These are phyloP conservation scores for Pseudozyma sp. DNA, from an alignment of 1,284 basidiomycete species.

Conservation along the genomic window DNA sequence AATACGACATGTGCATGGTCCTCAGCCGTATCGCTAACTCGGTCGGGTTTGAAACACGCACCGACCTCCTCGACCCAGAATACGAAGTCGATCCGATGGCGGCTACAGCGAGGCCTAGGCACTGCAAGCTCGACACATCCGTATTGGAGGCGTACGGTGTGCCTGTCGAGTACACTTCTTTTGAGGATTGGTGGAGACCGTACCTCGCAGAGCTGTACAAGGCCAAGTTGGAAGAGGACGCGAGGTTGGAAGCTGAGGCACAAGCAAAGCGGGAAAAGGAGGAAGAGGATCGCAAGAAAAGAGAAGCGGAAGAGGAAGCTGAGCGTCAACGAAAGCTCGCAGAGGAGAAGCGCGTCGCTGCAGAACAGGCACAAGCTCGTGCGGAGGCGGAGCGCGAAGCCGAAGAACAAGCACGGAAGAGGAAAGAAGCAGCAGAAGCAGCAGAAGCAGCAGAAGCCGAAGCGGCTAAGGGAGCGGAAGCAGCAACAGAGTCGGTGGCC, in stretches of 20 bases:
- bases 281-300: constrained; percentile 43
- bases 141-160: constrained; percentile 54
- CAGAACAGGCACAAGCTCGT: constrained; percentile 29
- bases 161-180: constrained; percentile 46
- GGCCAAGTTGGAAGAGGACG: constrained; percentile 37
- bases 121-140: constrained; percentile 63
- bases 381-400: constrained; percentile 16
- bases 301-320: constrained; percentile 29
- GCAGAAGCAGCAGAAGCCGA: constrained; percentile 23
- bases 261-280: constrained; percentile 27
- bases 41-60: constrained; percentile 46
- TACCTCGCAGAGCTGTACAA: constrained; percentile 49
- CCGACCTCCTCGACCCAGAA: constrained; percentile 61
- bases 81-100: constrained; percentile 62
- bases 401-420: constrained; percentile 10
- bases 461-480: not conserved
- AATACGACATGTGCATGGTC: constrained; percentile 71
- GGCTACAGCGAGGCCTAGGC: constrained; percentile 58
- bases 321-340: constrained; percentile 32
- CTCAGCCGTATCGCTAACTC: constrained; percentile 57
- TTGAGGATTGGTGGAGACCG: constrained; percentile 64
- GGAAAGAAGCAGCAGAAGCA: constrained; percentile 31
- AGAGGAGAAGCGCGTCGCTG: constrained; percentile 25
- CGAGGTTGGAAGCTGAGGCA: constrained; percentile 31
- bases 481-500: not conserved